Base-by-base conservation (phyloP, 352 stramenopile species). In the Plasmopara viticola region DNA sequence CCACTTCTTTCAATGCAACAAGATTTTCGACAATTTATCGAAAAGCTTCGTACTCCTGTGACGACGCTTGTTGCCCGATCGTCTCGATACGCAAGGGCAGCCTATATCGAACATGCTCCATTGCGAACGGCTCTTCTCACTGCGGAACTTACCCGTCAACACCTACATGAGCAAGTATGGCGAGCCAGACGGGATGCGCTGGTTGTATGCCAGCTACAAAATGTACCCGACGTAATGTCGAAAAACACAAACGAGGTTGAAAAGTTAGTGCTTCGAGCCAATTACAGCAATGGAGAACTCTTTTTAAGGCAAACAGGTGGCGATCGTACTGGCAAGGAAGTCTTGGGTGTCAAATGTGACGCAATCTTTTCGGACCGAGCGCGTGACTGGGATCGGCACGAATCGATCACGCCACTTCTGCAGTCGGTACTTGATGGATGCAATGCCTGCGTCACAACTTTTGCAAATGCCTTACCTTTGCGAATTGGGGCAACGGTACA, bases 121-220 rank as follows among this genome's bases (percentile, higher is more conserved):
- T 54, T 90, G 38, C 64, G 75, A 2, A 18, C 66, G 4, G 74
- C 77, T 37, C 45, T 87, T 5, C 45, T 54, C 5, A 62, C 54
- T 9, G 57, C 70, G 2, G 70, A 86, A 44, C 62, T 78, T 30
- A 65, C 73, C 15, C 63, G 75, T 5, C 70, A 64, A 18, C 79
- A 90, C 46, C 54, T 90, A 45, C 77, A 88, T 46, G 79, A 90
- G 8, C 77, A 90, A 44, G 50, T 90, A 29, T 90, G 80, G 80
- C 56, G 60, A 0, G 51, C 78, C 9, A 58, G 70, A 17, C 66
- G 66, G 5, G 77, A 90, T 37, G 77, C 80, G 5, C 37, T 84
- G 13, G 56, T 90, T 6, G 59, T 87, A 25, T 85, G 73, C 29
- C 80, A 90, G 58, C 70, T 88, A 17, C 70, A 80, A n/a, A 78